Evolutionary conservation across 768 basidiomycete species (phyloP).

Genomic region (Cyclocybe cylindracea): DNA sequence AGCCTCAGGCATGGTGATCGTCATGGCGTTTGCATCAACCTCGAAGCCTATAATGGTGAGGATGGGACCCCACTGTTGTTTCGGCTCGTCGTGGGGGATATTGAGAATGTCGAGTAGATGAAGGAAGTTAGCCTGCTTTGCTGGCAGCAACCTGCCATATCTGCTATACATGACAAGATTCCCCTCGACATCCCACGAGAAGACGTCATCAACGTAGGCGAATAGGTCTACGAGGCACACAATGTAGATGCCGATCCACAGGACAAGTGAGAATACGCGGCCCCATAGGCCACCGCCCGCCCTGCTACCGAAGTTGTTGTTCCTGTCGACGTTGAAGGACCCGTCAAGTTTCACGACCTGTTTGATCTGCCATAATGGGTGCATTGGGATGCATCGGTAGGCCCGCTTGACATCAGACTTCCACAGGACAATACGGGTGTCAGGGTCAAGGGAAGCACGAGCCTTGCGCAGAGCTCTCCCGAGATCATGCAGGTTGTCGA

Average conservation of each 20-base stretch:
- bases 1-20: conserved; percentile 23
- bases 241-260: conserved; percentile 8
- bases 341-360: conserved; percentile 30
- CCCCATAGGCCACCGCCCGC: conserved; percentile 4
- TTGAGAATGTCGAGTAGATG: conserved; percentile 38
- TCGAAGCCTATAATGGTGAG: conserved; percentile 39
- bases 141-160: conserved; percentile 25
- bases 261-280: conserved; percentile 1
- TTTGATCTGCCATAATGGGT: too few species aligned
- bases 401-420: conserved; percentile 37
- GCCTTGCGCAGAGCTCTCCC: background rate
- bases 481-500: conserved; percentile 18
- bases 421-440: conserved; percentile 17
- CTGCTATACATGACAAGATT: conserved; percentile 26
- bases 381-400: conserved; percentile 34
- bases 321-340: conserved; percentile 17
- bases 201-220: conserved; percentile 23
- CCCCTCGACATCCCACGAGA: conserved; percentile 16
- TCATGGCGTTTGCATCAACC: conserved; percentile 29
- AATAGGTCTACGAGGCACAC: background rate
- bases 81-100: conserved; percentile 36
- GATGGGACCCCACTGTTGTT: conserved; percentile 32
- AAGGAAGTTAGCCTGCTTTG: conserved; percentile 31
- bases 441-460: background rate
- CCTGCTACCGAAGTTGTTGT: conserved; percentile 24